Conservation (phyloP, 169 alveolate species). For the Perkinsus chesapeaki region DNA sequence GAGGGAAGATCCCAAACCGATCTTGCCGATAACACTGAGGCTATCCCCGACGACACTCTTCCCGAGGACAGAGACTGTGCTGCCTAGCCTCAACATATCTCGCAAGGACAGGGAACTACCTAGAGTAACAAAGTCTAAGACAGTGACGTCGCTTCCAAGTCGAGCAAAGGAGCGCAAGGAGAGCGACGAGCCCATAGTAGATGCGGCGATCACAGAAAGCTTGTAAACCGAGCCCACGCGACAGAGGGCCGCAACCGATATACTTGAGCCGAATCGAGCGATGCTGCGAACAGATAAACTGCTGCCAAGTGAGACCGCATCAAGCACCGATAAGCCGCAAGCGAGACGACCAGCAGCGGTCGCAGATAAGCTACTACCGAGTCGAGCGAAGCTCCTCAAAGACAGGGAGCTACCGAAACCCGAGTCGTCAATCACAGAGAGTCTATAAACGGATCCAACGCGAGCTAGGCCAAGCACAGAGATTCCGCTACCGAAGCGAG, state of each 20-base stretch:
- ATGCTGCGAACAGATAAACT: background rate
- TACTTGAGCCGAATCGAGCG: background rate
- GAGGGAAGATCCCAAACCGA: background rate
- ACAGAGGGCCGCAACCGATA: background rate
- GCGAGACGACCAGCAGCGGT: background rate
- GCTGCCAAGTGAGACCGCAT: background rate
- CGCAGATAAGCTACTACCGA: background rate
- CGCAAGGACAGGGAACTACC: slow-evolving; percentile 6
- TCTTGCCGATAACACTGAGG: background rate
- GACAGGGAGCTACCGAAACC: background rate
- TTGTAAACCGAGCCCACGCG: background rate
- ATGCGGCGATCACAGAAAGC: background rate
- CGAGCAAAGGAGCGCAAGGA: background rate
- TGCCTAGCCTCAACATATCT: background rate
- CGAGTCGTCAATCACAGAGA: background rate
- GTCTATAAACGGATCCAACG: background rate
- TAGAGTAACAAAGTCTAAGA: background rate
- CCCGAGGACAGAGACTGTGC: background rate
- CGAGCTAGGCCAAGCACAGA: background rate
- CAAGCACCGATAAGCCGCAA: background rate
- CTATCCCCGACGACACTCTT: background rate
- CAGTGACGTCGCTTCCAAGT: background rate
- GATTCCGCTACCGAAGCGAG: background rate
- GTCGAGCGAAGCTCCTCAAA: background rate
- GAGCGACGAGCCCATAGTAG: background rate